Conservation (phyloP, 768 basidiomycete species). For the Boletus subparvulus region DNA sequence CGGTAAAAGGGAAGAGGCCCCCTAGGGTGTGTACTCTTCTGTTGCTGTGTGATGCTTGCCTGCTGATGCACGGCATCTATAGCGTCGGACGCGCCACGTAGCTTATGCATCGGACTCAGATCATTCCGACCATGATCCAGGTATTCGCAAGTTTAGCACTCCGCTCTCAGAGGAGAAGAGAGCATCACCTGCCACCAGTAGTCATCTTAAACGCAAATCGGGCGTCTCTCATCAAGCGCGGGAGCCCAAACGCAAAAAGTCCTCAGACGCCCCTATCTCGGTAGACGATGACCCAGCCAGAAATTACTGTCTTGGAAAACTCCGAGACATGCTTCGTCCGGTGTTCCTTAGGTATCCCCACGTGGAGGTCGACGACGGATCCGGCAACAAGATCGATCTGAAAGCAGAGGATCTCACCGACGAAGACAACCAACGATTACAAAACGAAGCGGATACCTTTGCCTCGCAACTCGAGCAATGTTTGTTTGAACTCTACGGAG, state of each 20-base stretch:
- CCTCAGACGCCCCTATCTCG: conserved; percentile 38
- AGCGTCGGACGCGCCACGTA: conserved; percentile 47
- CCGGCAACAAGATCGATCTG: conserved; percentile 39
- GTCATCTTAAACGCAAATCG: conserved; percentile 56
- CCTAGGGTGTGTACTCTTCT: conserved; percentile 44
- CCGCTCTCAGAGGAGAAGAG: conserved; percentile 22
- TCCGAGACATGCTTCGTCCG: conserved; percentile 67
- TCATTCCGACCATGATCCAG: conserved; percentile 31
- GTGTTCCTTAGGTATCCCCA: conserved; percentile 74
- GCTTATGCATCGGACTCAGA: conserved; percentile 46
- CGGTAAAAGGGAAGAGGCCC: conserved; percentile 33
- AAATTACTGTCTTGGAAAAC: conserved; percentile 77
- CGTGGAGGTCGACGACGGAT: conserved; percentile 37
- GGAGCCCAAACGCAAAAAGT: conserved; percentile 49
- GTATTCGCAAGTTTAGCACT: conserved; percentile 17
- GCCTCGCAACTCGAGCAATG: conserved; percentile 72
- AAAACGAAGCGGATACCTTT: conserved; percentile 60
- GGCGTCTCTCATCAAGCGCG: conserved; percentile 37
- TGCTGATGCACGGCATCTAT: conserved; percentile 17
- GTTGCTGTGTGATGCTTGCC: conserved; percentile 6
- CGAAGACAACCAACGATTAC: conserved; percentile 55
- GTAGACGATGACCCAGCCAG: conserved; percentile 67
- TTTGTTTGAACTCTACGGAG: conserved; percentile 73
- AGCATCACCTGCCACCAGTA: conserved; percentile 20
- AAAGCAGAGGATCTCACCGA: conserved; percentile 55